Percentiles rank a stretch among this genome's conserved stretches.
Evolutionary conservation across 768 basidiomycete species (phyloP).

Genomic region (Phanerodontia chrysosporium): DNA sequence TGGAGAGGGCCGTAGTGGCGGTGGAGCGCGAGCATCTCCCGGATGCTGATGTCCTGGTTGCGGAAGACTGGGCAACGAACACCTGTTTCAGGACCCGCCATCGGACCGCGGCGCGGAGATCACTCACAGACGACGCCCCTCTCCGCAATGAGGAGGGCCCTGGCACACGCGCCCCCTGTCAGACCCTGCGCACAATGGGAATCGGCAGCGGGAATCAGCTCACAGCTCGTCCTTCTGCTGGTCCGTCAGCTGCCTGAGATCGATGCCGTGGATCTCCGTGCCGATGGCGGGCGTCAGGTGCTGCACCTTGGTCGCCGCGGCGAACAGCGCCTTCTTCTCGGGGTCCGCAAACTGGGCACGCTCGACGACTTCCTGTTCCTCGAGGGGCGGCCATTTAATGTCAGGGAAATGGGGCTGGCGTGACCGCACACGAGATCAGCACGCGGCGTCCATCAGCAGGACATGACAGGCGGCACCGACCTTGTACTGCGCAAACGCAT

Average conservation of each 20-base stretch:
- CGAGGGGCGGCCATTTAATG: constrained; percentile 60
- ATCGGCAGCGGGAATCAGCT: constrained; percentile 18
- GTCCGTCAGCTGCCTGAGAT: constrained; percentile 62
- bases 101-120: background rate
- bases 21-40: constrained; percentile 68
- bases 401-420: constrained; percentile 62
- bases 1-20: constrained; percentile 73
- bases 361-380: constrained; percentile 55
- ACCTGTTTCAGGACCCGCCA: background rate
- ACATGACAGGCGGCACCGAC: constrained; percentile 27
- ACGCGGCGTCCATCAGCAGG: background rate
- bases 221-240: constrained; percentile 79
- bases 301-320: constrained; percentile 61
- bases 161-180: constrained; percentile 23
- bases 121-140: constrained; percentile 70
- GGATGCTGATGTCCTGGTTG: constrained; percentile 65
- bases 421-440: background rate
- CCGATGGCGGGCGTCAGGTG: constrained; percentile 72
- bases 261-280: constrained; percentile 69
- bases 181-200: background rate
- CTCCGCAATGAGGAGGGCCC: constrained; percentile 71
- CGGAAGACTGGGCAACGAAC: constrained; percentile 52
- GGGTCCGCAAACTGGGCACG: constrained; percentile 68
- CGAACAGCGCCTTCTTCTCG: constrained; percentile 58
- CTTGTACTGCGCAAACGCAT: constrained; percentile 57